Evolutionary conservation across 345 rosid species (phyloP), one percentile per base, ranked within the genome.

Genomic region (Hypericum androsaemum): DNA sequence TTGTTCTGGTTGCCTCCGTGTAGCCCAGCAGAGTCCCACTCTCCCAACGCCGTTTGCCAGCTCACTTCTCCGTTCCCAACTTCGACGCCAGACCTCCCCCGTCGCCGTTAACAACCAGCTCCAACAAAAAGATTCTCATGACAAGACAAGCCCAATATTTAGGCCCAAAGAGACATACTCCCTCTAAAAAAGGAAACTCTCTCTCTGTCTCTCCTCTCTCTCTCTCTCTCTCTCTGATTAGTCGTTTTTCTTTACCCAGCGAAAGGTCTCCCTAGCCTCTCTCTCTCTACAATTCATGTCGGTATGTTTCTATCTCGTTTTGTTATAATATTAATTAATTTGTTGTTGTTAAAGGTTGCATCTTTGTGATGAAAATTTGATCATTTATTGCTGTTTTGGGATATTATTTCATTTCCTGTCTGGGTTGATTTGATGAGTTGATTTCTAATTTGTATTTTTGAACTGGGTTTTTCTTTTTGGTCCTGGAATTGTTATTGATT

Each of bases 221-320:
- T 12, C 60, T 38, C 38, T 62, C 47, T 45, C 51, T 48, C 36
- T 43, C 44, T 6, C 14, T 13, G 13, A 5, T 22, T 22, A 22
- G 32, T 22, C 32, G 12, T 39, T 38, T n/a, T 38, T 39, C 36
- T n/a, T 17, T 37, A 43, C 22, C 22, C 11, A 48, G 22, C 7
- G 44, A 12, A 58, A 32, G 47, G 45, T 22, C 32, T 22, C 32
- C 32, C 32, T 22, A 1, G 2, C 32, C 41, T 57, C 14, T 57
- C 56, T 53, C 48, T 59, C 28, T 40, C 43, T n/a, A 43, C 65
- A 67, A 74, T 74, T 72, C 78, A 81, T 81, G 88, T 69, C 83
- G 88, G 88, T 81, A 76, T 62, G 86, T 64, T 41, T 60, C 47
- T 10, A 47, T 38, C 54, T 41, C 47, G 28, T 61, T 14, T 44